phyloP scores from a whole-genome alignment of 192 early-diverging fungal species.

The Glomus cerebriforme region DNA sequence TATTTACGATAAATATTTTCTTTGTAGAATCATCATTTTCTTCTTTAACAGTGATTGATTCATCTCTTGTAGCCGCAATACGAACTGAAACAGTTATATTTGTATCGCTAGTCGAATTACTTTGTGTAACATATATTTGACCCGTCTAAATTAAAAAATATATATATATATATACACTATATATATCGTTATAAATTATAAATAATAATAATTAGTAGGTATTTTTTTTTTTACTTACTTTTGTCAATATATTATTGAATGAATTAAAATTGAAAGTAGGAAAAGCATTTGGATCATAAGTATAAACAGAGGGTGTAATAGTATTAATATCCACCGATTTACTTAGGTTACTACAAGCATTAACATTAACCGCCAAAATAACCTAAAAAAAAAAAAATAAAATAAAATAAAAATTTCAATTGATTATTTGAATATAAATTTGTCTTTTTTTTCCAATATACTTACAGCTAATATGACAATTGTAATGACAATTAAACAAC shows the following conservation, averaged over 20 bases:
- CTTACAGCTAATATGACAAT: neutral
- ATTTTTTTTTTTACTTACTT: neutral
- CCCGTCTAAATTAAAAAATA: neutral
- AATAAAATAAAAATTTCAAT: neutral
- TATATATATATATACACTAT: no score
- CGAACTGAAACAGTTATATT: neutral
- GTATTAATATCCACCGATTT: neutral
- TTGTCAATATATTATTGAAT: neutral
- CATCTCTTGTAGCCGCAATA: neutral
- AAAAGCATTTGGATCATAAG: neutral
- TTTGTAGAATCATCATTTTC: neutral
- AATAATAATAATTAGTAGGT: no score
- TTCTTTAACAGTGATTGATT: neutral
- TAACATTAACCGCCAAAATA: neutral
- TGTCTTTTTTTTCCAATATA: neutral
- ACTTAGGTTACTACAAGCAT: neutral
- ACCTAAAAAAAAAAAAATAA: neutral
- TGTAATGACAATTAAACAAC: neutral
- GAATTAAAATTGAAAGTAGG: neutral
- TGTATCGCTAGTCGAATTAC: neutral
- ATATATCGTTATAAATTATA: no score
- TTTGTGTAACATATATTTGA: neutral
- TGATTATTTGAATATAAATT: no score
- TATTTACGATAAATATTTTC: neutral
- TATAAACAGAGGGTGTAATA: neutral